Evolutionary conservation across 805 yeast species (phyloP).

Genomic region (Grigorovia yakushimaensis): DNA sequence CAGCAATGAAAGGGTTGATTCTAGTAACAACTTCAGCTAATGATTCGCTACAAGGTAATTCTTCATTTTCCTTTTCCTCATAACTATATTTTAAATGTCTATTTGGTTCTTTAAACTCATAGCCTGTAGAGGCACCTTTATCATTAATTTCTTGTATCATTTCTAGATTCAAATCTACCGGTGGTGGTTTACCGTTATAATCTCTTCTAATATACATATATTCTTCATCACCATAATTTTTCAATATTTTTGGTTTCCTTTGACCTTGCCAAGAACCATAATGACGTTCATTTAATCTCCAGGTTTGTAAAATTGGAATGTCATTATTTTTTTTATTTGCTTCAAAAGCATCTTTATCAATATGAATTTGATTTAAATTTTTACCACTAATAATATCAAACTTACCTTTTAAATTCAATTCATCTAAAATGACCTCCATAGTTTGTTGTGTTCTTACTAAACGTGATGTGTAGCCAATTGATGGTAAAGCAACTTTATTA

Average conservation of each 20-base stretch:
- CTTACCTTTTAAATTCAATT: conserved; percentile 28
- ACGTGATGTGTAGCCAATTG: conserved; percentile 59
- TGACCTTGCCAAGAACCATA: conserved; percentile 77
- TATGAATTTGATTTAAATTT: conserved; percentile 3
- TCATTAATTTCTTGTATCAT: conserved; percentile 33
- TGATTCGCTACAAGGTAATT: conserved; percentile 63
- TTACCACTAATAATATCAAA: conserved; percentile 17
- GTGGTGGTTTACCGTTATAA: conserved; percentile 62
- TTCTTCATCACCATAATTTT: conserved; percentile 58
- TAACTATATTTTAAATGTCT: conserved; percentile 25
- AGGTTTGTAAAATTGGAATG: conserved; percentile 47
- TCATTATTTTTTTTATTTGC: conserved; percentile 28
- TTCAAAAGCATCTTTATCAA: conserved; percentile 3
- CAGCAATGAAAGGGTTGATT: conserved; percentile 48
- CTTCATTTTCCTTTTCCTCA: conserved; percentile 32
- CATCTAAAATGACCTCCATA: conserved; percentile 52
- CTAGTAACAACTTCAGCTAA: conserved; percentile 61
- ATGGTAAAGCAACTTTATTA: conserved; percentile 33
- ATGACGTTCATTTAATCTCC: conserved; percentile 80
- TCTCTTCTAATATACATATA: conserved; percentile 77
- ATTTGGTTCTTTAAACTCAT: conserved; percentile 31
- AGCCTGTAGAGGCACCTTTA: conserved; percentile 24
- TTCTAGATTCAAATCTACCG: conserved; percentile 27
- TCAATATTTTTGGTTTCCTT: conserved; percentile 56
- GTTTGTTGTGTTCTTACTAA: conserved; percentile 69